Evolutionary conservation across 2,329 filamentous ascomycete genomes (phyloP).

Genomic region (Blumeriella jaapii): DNA sequence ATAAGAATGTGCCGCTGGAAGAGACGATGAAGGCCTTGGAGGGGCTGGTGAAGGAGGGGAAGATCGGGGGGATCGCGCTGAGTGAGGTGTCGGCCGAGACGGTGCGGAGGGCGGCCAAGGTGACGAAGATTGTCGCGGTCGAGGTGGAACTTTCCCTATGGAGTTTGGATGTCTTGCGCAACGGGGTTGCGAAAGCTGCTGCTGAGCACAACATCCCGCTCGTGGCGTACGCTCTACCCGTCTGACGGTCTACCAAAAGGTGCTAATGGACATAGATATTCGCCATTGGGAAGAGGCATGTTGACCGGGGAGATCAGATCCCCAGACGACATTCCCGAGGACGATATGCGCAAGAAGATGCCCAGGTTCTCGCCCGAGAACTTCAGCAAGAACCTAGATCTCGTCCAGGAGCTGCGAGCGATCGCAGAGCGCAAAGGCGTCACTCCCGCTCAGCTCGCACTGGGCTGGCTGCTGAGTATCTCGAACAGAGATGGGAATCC

Average conservation of each 20-base stretch:
- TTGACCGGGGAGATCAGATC: conserved; percentile 41
- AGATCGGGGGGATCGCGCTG: conserved; percentile 34
- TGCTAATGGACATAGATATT: conserved; percentile 37
- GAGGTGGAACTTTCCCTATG: conserved; percentile 36
- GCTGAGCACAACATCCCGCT: conserved; percentile 56
- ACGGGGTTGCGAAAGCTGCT: conserved; percentile 37
- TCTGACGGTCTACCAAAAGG: background rate
- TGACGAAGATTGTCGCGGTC: conserved; percentile 33
- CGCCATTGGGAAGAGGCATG: conserved; percentile 54
- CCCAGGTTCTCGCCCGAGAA: conserved; percentile 53
- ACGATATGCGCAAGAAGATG: conserved; percentile 43
- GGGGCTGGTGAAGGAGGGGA: conserved; percentile 32
- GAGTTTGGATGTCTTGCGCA: conserved; percentile 27
- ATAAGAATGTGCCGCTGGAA: conserved; percentile 34
- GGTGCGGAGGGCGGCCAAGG: conserved; percentile 30
- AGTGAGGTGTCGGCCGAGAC: conserved; percentile 33
- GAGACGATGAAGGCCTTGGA: conserved; percentile 25
- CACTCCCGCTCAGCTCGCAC: conserved; percentile 52
- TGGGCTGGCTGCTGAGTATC: conserved; percentile 40
- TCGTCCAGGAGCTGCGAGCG: conserved; percentile 44
- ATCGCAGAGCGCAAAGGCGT: conserved; percentile 49
- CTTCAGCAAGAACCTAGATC: conserved; percentile 51
- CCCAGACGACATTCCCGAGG: conserved; percentile 42
- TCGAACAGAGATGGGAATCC: conserved; percentile 23
- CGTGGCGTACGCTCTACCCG: conserved; percentile 35